Evolutionary conservation across 1,284 basidiomycete genomes (phyloP).

Genomic region (Cutaneotrichosporon daszewskae): DNA sequence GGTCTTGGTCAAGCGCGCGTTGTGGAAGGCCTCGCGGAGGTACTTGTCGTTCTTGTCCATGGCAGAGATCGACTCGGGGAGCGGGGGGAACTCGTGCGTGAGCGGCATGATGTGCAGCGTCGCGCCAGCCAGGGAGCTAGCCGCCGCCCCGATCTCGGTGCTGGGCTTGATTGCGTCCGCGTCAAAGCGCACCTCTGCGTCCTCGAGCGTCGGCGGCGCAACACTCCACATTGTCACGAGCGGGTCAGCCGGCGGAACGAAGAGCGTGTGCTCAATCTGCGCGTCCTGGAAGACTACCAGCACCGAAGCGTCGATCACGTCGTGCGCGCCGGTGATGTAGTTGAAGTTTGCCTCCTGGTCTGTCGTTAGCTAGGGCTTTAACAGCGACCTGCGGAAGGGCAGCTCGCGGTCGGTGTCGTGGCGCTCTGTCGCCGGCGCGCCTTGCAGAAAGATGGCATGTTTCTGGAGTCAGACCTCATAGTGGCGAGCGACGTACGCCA

Average conservation of each 20-base stretch:
- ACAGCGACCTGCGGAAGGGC: slow-evolving; percentile 53
- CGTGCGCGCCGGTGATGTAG: slow-evolving; percentile 69
- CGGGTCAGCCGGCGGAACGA: slow-evolving; percentile 65
- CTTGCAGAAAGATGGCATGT: slow-evolving; percentile 47
- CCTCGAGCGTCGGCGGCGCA: slow-evolving; percentile 65
- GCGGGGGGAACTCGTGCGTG: slow-evolving; percentile 54
- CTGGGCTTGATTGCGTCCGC: slow-evolving; percentile 57
- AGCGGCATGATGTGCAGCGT: slow-evolving; percentile 51
- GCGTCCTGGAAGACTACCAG: slow-evolving; percentile 55
- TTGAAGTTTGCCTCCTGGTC: slow-evolving; percentile 76
- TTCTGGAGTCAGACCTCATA: slow-evolving; percentile 12
- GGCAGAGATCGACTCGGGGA: slow-evolving; percentile 59
- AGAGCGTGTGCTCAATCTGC: slow-evolving; percentile 54
- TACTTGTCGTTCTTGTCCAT: slow-evolving; percentile 50
- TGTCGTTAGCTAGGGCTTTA: slow-evolving; percentile 14
- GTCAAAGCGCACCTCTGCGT: slow-evolving; percentile 56
- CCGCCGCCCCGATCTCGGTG: slow-evolving; percentile 45
- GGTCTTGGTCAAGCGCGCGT: slow-evolving; percentile 70
- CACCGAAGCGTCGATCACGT: slow-evolving; percentile 62
- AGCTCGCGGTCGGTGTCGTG: slow-evolving; percentile 87
- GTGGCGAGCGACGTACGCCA: slow-evolving; percentile 22
- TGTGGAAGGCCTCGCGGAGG: slow-evolving; percentile 68
- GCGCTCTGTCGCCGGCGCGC: slow-evolving; percentile 56
- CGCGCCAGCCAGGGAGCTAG: slow-evolving; percentile 13
- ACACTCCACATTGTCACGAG: slow-evolving; percentile 78